Percentiles rank a stretch among this genome's conserved stretches.
phyloP scores from a whole-genome alignment of 1,284 basidiomycete genomes.

The Ustanciosporium gigantosporum region DNA sequence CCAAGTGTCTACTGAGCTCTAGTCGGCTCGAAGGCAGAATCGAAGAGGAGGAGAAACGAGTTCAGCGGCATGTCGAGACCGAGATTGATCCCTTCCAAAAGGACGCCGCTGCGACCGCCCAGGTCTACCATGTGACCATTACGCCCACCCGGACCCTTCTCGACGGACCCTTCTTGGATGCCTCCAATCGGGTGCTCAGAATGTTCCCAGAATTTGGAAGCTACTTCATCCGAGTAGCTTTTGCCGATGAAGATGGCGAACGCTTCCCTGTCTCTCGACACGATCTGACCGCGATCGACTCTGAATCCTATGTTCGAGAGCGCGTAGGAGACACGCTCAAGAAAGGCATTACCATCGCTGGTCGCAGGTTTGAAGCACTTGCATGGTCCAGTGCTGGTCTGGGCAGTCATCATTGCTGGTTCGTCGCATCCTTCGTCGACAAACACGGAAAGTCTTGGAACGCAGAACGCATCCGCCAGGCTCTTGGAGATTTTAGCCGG shows the following conservation, averaged over 20 bases:
- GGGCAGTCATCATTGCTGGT: constrained; percentile 26
- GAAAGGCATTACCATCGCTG: constrained; percentile 17
- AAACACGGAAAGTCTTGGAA: constrained; percentile 14
- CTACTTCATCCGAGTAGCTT: constrained; percentile 20
- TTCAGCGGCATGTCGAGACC: background rate
- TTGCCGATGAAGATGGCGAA: constrained; percentile 25
- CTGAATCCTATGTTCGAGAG: constrained; percentile 22
- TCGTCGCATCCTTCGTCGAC: constrained; percentile 22
- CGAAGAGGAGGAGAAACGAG: background rate
- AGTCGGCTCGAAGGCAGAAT: background rate
- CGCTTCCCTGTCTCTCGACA: constrained; percentile 22
- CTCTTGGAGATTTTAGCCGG: constrained; percentile 13
- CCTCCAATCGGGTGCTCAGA: constrained; percentile 23
- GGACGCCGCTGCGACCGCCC: constrained; percentile 6
- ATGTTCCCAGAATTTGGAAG: constrained; percentile 19
- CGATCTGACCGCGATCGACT: constrained; percentile 19
- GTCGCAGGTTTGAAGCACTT: constrained; percentile 14
- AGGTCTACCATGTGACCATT: constrained; percentile 24
- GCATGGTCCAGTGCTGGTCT: constrained; percentile 26
- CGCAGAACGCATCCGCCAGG: constrained; percentile 17
- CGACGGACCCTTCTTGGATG: constrained; percentile 21
- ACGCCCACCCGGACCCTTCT: constrained; percentile 14
- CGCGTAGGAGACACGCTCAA: constrained; percentile 21
- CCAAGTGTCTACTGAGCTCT: constrained; percentile 11
- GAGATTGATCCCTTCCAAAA: background rate